phyloP scores from a whole-genome alignment of 495 filamentous ascomycete species.

The Neurospora sp. region DNA sequence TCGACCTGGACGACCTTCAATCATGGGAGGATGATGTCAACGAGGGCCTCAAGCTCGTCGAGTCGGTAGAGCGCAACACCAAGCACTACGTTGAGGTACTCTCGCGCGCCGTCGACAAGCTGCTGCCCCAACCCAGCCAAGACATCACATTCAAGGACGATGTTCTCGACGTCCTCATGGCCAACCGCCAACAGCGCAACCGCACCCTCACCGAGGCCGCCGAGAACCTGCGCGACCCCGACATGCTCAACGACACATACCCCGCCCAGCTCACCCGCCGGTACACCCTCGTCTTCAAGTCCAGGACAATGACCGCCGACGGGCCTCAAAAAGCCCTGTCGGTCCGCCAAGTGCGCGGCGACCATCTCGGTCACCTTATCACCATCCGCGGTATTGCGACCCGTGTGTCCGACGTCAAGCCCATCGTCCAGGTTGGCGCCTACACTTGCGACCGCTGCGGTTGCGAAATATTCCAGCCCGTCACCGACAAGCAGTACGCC shows the following conservation, averaged over 20 bases:
- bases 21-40: conserved; percentile 60
- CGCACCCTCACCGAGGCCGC: conserved; percentile 56
- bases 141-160: conserved; percentile 93
- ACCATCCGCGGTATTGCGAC: conserved; percentile 93
- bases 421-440: conserved; percentile 90
- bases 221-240: conserved; percentile 56
- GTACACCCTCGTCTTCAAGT: conserved; percentile 94
- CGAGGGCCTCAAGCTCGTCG: conserved; percentile 66
- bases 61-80: conserved; percentile 82
- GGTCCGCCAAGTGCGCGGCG: conserved; percentile 82
- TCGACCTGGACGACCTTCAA: conserved; percentile 83
- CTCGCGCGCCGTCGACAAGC: conserved; percentile 75
- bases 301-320: conserved; percentile 59
- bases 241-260: conserved; percentile 55
- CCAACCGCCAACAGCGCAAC: conserved; percentile 80
- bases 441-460: conserved; percentile 96
- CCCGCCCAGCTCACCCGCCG: conserved; percentile 85
- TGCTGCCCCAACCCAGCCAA: conserved; percentile 68
- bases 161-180: conserved; percentile 92
- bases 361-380: conserved; percentile 86
- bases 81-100: conserved; percentile 90
- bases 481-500: conserved; percentile 81
- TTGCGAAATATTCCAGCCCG: conserved; percentile 93
- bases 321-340: conserved; percentile 77
- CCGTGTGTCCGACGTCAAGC: conserved; percentile 94